Conservation (phyloP, 805 yeast genomes). For the Saccharomycodes ludwigii region DNA sequence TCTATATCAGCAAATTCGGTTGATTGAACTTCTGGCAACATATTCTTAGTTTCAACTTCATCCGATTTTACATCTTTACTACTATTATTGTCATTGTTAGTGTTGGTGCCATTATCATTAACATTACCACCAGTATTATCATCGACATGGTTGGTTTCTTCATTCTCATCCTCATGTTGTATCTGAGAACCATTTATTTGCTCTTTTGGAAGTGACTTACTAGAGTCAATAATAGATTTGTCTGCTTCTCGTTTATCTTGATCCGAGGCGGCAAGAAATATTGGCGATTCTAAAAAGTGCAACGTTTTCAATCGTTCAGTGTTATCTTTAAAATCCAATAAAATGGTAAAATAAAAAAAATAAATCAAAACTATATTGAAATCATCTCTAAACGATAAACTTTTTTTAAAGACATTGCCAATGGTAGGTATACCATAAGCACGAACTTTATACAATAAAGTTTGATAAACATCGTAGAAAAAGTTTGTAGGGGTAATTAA, state of each 20-base stretch:
- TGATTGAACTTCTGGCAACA: no score
- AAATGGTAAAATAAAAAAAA: conserved; percentile 19
- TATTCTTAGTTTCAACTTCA: no score
- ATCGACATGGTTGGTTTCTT: conserved; percentile 6
- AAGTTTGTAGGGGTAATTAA: conserved; percentile 19
- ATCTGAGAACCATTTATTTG: conserved; percentile 5
- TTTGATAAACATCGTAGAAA: conserved; percentile 16
- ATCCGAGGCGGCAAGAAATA: neutral
- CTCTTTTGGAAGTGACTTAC: conserved; percentile 1
- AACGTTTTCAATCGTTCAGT: neutral
- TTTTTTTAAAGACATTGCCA: neutral
- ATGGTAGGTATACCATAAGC: conserved; percentile 14
- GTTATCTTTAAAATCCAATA: conserved; percentile 3
- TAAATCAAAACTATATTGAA: conserved; percentile 18
- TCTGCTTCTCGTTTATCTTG: neutral
- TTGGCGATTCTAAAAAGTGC: conserved; percentile 1
- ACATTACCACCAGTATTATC: neutral
- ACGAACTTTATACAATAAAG: conserved; percentile 16
- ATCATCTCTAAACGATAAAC: neutral
- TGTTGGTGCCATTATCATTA: no score
- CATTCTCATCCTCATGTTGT: conserved; percentile 8
- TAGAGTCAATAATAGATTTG: no score
- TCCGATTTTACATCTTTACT: no score
- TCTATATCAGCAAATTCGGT: no score
- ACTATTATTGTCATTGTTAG: no score